Evolutionary conservation across 176 grass and related monocot species (phyloP).

Genomic region (Musa troglodytarum): DNA sequence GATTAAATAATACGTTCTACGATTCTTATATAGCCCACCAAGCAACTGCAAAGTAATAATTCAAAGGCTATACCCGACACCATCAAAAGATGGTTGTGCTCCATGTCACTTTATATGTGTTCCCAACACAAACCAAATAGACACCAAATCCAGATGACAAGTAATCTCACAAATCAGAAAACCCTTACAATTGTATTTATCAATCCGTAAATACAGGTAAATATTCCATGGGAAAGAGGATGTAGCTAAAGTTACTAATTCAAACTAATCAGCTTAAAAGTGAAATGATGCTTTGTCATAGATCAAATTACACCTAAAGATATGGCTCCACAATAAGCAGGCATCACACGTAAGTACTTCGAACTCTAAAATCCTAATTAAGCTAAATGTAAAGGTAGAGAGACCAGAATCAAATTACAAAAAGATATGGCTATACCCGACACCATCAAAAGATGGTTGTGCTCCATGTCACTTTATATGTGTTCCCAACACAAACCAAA

Average conservation of each 20-base stretch:
- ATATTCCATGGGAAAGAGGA: neutral
- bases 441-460: neutral
- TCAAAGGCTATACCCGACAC: neutral
- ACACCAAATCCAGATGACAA: neutral
- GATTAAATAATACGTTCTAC: too few relatives aligned
- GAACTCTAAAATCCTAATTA: neutral
- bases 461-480: neutral
- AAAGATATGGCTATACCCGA: neutral
- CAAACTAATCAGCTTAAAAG: neutral
- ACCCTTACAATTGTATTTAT: neutral
- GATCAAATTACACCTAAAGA: neutral
- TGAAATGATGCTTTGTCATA: neutral
- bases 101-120: neutral
- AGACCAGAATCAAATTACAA: neutral
- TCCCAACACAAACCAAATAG: too few relatives aligned
- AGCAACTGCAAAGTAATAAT: neutral
- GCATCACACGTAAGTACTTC: neutral
- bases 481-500: neutral
- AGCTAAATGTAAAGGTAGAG: neutral
- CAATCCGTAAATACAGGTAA: neutral
- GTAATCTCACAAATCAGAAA: neutral
- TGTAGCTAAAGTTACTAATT: neutral
- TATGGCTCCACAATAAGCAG: neutral
- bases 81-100: neutral
- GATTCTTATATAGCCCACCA: too few relatives aligned